These are phyloP conservation scores for Raphanus hybrid DNA, from an alignment of 441 rosid species.

Conservation along the genomic window DNA sequence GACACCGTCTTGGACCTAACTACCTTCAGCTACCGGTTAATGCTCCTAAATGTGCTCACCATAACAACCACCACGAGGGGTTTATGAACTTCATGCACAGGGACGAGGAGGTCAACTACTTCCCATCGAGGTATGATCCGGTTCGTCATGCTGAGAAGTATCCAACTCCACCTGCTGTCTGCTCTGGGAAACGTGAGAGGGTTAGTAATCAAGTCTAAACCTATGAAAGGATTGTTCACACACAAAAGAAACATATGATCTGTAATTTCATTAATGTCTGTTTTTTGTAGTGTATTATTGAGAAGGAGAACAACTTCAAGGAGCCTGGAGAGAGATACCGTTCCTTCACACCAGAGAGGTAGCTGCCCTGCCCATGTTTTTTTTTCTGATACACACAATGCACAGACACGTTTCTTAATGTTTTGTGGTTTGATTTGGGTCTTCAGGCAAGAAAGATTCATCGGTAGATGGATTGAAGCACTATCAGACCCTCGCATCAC, in stretches of 20 bases:
- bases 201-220: conserved; percentile 42
- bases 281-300: conserved; percentile 62
- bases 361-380: background rate
- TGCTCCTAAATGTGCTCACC: conserved; percentile 93
- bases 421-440: background rate
- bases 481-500: conserved; percentile 82
- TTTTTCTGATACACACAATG: background rate
- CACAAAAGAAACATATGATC: background rate
- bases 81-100: conserved; percentile 95
- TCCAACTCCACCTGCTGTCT: conserved; percentile 62
- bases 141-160: conserved; percentile 84
- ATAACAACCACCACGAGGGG: conserved; percentile 94
- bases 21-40: conserved; percentile 91
- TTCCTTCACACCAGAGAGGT: conserved; percentile 86
- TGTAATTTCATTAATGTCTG: background rate
- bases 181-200: conserved; percentile 80
- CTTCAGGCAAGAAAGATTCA: conserved; percentile 83
- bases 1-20: conserved; percentile 99
- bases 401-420: background rate
- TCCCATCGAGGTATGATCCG: conserved; percentile 87
- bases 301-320: conserved; percentile 94
- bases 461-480: conserved; percentile 79
- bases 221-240: background rate
- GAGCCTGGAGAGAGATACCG: conserved; percentile 94
- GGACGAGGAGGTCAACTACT: conserved; percentile 93